Conservation (phyloP, 192 early-diverging fungal genomes). For the Gigaspora rosea region DNA sequence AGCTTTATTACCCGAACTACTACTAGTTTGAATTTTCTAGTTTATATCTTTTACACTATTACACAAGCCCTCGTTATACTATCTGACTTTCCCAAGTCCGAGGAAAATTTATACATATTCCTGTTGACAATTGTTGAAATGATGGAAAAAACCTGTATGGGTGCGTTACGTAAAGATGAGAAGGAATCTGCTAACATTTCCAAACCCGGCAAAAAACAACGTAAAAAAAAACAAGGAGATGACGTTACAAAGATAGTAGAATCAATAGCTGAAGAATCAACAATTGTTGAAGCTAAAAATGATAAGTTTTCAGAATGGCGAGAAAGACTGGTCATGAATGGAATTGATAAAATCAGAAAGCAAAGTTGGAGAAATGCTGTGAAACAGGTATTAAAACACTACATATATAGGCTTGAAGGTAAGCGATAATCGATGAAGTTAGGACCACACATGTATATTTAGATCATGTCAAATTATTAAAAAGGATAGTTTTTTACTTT, state of each 20-base stretch:
- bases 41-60: conserved; percentile 8
- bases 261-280: neutral
- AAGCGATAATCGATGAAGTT: too few species aligned
- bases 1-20: neutral
- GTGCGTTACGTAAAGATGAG: neutral
- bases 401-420: too few species aligned
- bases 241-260: neutral
- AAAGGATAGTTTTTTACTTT: too few species aligned
- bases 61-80: neutral
- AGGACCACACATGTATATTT: too few species aligned
- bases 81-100: neutral
- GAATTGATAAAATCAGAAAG: conserved; percentile 11
- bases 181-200: neutral
- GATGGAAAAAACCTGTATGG: neutral
- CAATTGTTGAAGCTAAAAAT: neutral
- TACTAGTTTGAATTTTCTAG: neutral
- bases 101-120: conserved; percentile 18
- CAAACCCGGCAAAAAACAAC: neutral
- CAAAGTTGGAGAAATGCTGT: neutral
- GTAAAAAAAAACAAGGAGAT: neutral
- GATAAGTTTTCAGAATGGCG: neutral
- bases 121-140: neutral
- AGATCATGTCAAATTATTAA: too few species aligned
- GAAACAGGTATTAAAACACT: neutral
- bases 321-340: neutral